Evolutionary conservation across 2,329 filamentous ascomycete species (phyloP), one percentile per base, ranked within the genome.

Genomic region (Neonectria neomacrospora): DNA sequence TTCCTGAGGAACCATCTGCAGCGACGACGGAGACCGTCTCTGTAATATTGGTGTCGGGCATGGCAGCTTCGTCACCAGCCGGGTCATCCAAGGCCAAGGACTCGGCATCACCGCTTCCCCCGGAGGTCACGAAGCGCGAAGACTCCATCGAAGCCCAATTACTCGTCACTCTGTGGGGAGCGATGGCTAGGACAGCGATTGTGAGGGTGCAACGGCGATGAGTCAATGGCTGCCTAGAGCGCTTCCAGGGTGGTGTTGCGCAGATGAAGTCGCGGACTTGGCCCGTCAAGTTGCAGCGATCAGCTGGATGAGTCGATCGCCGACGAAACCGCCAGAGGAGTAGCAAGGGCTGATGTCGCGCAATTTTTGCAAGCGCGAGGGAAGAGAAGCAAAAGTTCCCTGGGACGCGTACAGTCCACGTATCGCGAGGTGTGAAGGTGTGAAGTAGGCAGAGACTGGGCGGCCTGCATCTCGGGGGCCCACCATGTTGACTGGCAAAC

Each of bases 11-110:
- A 14, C 58, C 61, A 42, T 67, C 51, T 6, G 39, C 16, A 7
- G 47, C 9, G 14, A 62, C 18, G n/a, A 58, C 26, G 20, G 61
- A 66, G 14, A 70, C 28, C 18, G 48, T 58, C 59, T 75, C 71
- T 5, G 52, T 66, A 26, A 67, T 55, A 58, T 62, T 47, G 6
- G 64, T 18, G n/a, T 28, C 23, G 9, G 62, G 42, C 28, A 47
- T 23, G 7, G 44, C 16, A 30, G 37, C 55, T 30, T 66, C 58
- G 18, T 48, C 28, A 44, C n/a, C 50, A 22, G 23, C 7, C 53
- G 50, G 51, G n/a, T 28, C 65, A 16, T 61, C 64, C 39, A 51
- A 34, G 5, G n/a, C 47, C 3, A 44, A 61, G 10, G 69, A 65
- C 23, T 42, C 55, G 26, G 58, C 22, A 32, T 61, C 65, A 42